Percentiles rank a stretch among this genome's conserved stretches.
Conservation (phyloP, 495 filamentous ascomycete genomes). For the Tuber brumale region DNA sequence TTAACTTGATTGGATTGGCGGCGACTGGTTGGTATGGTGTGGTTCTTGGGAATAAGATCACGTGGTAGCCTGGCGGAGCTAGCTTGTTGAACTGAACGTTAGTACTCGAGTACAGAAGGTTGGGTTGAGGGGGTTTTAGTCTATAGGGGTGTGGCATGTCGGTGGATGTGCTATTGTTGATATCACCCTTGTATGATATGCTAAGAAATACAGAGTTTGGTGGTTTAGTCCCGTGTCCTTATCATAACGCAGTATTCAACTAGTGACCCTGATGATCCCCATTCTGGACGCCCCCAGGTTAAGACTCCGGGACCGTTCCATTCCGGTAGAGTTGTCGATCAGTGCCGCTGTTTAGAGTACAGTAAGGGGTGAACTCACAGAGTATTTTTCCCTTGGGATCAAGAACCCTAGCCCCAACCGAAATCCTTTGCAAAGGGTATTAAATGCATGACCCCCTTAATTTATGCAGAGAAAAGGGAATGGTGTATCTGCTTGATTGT, state of each 20-base stretch:
- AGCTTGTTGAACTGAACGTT: background rate
- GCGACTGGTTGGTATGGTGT: slow-evolving; percentile 67
- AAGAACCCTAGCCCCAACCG: background rate
- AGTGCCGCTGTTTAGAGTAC: background rate
- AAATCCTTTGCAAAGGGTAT: background rate
- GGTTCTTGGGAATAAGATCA: slow-evolving; percentile 46
- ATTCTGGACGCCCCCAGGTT: no score
- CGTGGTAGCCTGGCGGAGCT: background rate
- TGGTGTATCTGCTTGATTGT: background rate
- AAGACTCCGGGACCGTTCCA: no score
- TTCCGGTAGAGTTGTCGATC: background rate
- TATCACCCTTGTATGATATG: background rate
- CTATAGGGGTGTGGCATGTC: background rate
- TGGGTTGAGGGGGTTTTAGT: background rate
- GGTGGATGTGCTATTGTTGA: background rate
- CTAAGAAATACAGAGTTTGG: background rate
- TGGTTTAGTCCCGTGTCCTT: background rate
- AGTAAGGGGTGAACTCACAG: background rate
- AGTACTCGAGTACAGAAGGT: background rate
- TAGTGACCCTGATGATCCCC: no score
- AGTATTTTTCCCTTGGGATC: background rate
- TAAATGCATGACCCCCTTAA: background rate
- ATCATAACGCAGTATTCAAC: background rate
- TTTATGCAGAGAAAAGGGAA: background rate
- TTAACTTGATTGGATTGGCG: slow-evolving; percentile 64